These are phyloP conservation scores for Candida succiphila DNA, from an alignment of 805 yeast genomes.

Conservation along the genomic window DNA sequence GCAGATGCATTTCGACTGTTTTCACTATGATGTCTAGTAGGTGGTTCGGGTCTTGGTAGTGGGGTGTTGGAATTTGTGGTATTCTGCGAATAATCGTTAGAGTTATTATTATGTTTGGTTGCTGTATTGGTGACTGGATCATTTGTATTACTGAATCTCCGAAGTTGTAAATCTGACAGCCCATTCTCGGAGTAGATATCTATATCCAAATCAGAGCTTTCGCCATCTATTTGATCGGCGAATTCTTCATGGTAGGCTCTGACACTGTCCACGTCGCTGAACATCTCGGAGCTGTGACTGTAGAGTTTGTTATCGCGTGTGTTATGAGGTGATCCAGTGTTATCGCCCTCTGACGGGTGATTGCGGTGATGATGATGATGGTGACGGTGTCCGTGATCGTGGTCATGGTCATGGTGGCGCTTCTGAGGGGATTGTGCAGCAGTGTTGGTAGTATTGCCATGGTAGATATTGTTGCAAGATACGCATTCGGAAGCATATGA, in stretches of 20 bases:
- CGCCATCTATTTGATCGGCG: too few species aligned
- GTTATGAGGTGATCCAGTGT: too few species aligned
- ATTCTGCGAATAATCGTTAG: background rate
- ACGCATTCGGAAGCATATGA: background rate
- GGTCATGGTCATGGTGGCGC: background rate
- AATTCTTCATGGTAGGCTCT: too few species aligned
- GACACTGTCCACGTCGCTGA: too few species aligned
- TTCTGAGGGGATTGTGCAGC: too few species aligned
- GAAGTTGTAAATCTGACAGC: background rate
- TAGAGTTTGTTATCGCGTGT: too few species aligned
- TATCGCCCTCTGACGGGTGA: too few species aligned
- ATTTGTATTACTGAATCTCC: background rate
- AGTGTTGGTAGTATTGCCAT: background rate
- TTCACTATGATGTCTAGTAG: too few species aligned
- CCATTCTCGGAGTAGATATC: background rate
- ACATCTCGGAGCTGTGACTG: too few species aligned
- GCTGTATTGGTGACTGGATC: background rate
- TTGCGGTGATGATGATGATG: too few species aligned
- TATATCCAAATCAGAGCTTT: too few species aligned
- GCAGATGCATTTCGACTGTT: conserved; percentile 13
- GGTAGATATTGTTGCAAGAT: background rate
- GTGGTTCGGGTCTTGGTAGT: too few species aligned
- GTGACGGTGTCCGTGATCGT: background rate
- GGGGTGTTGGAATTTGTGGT: background rate
- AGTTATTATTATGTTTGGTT: background rate